Base-by-base conservation (phyloP, 148 eudicot genomes). In the Simmondsia chinensis region DNA sequence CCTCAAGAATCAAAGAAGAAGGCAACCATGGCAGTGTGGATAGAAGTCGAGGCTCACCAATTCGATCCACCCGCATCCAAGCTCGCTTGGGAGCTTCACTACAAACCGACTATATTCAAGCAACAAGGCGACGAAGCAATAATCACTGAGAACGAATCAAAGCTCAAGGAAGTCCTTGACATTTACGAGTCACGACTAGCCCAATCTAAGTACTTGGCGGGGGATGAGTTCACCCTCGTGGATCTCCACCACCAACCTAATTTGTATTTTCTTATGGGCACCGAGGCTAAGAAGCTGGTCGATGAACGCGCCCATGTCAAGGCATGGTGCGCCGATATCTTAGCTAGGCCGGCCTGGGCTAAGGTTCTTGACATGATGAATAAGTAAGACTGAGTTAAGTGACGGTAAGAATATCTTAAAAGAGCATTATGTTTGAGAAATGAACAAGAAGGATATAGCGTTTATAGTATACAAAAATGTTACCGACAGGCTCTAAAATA, bases 191-290 rank as follows among this genome's bases (percentile, higher is more conserved):
- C 78, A 1, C 83, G 78, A 0, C 38, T 85, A 54, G 32, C 60
- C 0, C 28, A 65, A 13, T 65, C 76, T 9, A 85, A 77, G 76
- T 85, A 81, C 57, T 60, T 85, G 52, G 83, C 63, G 0, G 91
- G 86, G 6, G 86, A 77, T 5, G 11, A 43, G 11, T 81, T 59
- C 59, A 57, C 76, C 21, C 33, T 85, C 41, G 91, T 54, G 0
- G 95, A 85, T 67, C 61, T 85, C 11, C 83, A 81, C 36, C 89
- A 85, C 56, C 56, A 81, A 18, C 91, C 95, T 0, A 7, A 2
- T 26, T 4, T 72, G 8, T 53, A 67, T 8, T 24, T 25, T 29
- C 24, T 85, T 70, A 46, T 43, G 61, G 60, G 43, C 8, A 72
- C 86, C 0, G 47, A 60, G 2, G 42, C 11, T 16, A 64, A 53